A percentile compares a stretch with the other conserved stretches of the same genome.
Conservation (phyloP, 352 stramenopile species). For the Phytophthora pluvialis region DNA sequence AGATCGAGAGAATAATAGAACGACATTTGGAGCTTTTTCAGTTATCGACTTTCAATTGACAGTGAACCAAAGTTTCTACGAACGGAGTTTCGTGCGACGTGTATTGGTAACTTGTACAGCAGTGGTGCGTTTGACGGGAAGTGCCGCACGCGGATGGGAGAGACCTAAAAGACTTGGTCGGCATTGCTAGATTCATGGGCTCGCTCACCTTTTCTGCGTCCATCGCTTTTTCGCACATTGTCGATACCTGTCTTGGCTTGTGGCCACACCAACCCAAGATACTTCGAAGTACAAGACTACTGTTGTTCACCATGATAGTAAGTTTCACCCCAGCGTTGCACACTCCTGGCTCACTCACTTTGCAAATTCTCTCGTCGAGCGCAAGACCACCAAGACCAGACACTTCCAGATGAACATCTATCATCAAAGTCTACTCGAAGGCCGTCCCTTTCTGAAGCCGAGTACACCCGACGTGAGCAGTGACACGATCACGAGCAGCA, state of each 20-base stretch:
- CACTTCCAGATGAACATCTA: constrained; percentile 27
- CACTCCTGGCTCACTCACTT: constrained; percentile 39
- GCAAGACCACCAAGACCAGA: constrained; percentile 12
- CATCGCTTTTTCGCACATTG: constrained; percentile 24
- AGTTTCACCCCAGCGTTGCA: constrained; percentile 9
- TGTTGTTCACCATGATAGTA: constrained; percentile 5
- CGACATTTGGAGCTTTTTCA: too few relatives aligned
- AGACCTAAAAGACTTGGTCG: constrained; percentile 3
- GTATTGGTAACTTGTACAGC: not conserved
- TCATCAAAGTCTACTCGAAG: constrained; percentile 10
- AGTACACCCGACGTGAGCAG: not conserved
- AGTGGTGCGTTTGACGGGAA: constrained; percentile 2
- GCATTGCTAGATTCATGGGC: constrained; percentile 4
- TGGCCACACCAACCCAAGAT: not conserved
- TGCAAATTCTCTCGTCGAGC: constrained; percentile 23
- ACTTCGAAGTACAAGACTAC: too few relatives aligned
- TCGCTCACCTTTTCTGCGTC: constrained; percentile 21
- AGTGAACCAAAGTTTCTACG: not conserved
- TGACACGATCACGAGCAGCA: constrained; percentile 7
- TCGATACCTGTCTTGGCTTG: constrained; percentile 24
- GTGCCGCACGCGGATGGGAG: not conserved
- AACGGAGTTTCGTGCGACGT: not conserved
- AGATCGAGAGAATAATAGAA: not conserved
- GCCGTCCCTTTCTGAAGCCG: not conserved
- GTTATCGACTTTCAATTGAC: not conserved